Conservation (phyloP, 306 rosid species). For the Benincasa hispida region DNA sequence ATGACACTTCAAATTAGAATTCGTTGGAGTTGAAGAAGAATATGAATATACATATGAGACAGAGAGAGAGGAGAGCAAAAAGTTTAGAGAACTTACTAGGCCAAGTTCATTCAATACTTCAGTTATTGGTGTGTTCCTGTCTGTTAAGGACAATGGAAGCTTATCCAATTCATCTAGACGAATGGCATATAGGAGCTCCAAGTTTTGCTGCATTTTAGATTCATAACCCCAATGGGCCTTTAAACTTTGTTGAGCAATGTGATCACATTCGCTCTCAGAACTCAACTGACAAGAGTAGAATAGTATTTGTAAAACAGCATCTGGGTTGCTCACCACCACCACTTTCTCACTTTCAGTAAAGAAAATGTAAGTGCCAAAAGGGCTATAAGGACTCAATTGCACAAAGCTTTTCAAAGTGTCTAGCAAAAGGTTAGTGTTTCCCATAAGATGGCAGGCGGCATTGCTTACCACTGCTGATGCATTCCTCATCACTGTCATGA, state of each 20-base stretch:
- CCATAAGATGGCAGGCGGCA: slow-evolving; percentile 61
- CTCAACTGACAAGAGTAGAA: slow-evolving; percentile 37
- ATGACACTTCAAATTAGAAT: background rate
- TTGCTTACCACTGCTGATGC: slow-evolving; percentile 40
- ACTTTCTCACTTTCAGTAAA: slow-evolving; percentile 32
- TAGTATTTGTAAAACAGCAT: slow-evolving; percentile 62
- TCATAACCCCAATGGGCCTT: slow-evolving; percentile 31
- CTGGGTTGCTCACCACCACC: slow-evolving; percentile 35
- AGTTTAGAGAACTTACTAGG: slow-evolving; percentile 30
- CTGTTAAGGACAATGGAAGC: slow-evolving; percentile 27
- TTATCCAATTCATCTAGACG: slow-evolving; percentile 20
- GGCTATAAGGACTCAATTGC: slow-evolving; percentile 61
- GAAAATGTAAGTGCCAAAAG: slow-evolving; percentile 64
- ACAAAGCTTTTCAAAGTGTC: slow-evolving; percentile 37
- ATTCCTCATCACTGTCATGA: slow-evolving; percentile 32
- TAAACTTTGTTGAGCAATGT: slow-evolving; percentile 27
- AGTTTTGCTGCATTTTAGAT: slow-evolving; percentile 18
- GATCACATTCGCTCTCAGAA: slow-evolving; percentile 4
- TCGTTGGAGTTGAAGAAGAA: background rate
- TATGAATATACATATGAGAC: background rate
- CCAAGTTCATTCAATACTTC: slow-evolving; percentile 49
- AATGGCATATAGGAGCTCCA: slow-evolving; percentile 22
- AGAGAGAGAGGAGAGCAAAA: background rate
- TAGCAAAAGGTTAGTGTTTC: slow-evolving; percentile 39
- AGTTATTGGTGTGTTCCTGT: slow-evolving; percentile 9